Evolutionary conservation across 2,329 filamentous ascomycete species (phyloP), one percentile per base, ranked within the genome.

Genomic region (Exserohilum rostratum): DNA sequence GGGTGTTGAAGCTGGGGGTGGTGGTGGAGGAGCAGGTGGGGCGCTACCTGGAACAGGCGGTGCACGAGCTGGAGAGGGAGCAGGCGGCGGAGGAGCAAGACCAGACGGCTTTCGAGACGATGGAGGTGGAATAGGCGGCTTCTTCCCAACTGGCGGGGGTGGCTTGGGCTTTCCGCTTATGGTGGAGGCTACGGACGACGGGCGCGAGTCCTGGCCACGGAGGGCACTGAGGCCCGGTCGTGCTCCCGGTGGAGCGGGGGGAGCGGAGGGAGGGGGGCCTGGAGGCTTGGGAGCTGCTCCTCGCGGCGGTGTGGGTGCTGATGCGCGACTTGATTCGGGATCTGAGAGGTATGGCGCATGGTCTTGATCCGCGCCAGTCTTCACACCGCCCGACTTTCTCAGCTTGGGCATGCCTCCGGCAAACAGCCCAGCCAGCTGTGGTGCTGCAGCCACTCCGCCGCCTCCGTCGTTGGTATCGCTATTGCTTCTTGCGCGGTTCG

Each of bases 371-470:
- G 89, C 89, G 34, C 77, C 78, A 37, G 80, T 80, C 47, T 80
- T 78, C 29, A 82, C 74, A 43, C 90, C 93, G 51, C 91, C 90
- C 3, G 88, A 84, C 79, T 96, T 97, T 74, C 90, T 90, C 69
- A 99, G 75, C 78, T 97, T 98, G 2, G 95, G 95, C 85, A 98
- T 98, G 33, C 93, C 95, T 31, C 91, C 93, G 1, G 90, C 91
- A 71, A 99, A 96, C 22, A 99, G 76, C 1, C 95, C 95, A 27
- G 82, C 93, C 10, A 98, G 76, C 72, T 97, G 93, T 10, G 92
- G 91, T 43, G 90, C 61, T 12, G 67, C 67, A 18, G 61, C 64
- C 39, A 43, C 2, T 29, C 39, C 39, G 35, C 62, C 63, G 13
- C 70, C 71, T 59, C 65, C 61, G 15, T 69, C 63, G 17, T 82